Evolutionary conservation across 2,329 filamentous ascomycete species (phyloP).

Genomic region (Xylariaceae sp.): DNA sequence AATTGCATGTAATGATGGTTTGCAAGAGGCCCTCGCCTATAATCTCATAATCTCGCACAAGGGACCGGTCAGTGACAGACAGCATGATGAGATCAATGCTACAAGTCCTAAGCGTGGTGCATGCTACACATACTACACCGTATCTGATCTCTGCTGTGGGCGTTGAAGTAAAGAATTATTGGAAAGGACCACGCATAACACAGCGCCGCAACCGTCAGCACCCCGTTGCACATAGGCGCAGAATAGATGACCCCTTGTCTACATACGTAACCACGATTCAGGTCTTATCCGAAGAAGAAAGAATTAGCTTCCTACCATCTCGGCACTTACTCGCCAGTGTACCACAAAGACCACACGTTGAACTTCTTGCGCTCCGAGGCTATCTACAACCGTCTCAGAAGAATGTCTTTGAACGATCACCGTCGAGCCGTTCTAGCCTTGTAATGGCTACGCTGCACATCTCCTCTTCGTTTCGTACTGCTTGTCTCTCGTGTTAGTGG

Average conservation of each 20-base stretch:
- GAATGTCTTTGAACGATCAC: too few relatives aligned
- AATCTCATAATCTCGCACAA: too few relatives aligned
- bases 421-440: too few relatives aligned
- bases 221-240: constrained; percentile 9
- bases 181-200: constrained; percentile 22
- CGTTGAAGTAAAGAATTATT: constrained; percentile 7
- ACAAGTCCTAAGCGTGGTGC: not conserved
- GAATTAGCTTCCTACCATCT: constrained; percentile 10
- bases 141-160: not conserved
- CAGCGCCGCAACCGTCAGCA: constrained; percentile 17
- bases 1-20: constrained; percentile 7
- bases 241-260: constrained; percentile 7
- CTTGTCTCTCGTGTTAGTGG: too few relatives aligned
- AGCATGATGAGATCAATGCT: too few relatives aligned
- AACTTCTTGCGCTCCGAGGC: too few relatives aligned
- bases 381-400: too few relatives aligned
- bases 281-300: constrained; percentile 7
- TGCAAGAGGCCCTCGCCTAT: constrained; percentile 6
- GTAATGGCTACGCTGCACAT: too few relatives aligned
- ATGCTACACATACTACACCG: not conserved
- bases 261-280: constrained; percentile 4
- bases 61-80: too few relatives aligned
- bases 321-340: too few relatives aligned
- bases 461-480: too few relatives aligned
- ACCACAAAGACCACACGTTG: too few relatives aligned